phyloP scores from a whole-genome alignment of 1,284 basidiomycete genomes.

The Pyrrhoderma lamaoense region DNA sequence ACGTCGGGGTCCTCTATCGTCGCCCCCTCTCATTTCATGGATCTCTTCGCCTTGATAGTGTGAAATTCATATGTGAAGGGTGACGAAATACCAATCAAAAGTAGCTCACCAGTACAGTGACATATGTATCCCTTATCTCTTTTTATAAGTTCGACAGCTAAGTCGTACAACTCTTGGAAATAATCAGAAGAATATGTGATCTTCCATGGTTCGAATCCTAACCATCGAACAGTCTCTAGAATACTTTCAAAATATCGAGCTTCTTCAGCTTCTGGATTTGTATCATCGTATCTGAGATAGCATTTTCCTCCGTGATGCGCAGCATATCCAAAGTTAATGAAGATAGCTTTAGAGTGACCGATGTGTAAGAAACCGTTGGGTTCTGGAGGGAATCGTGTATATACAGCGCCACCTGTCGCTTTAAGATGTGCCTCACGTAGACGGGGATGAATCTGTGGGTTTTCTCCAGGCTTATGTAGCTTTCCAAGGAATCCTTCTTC shows the following conservation, averaged over 20 bases:
- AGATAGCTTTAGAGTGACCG: slow-evolving; percentile 97
- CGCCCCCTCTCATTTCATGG: slow-evolving; percentile 77
- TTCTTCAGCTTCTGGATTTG: slow-evolving; percentile 98
- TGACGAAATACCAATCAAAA: slow-evolving; percentile 28
- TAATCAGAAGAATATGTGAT: slow-evolving; percentile 99
- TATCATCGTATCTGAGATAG: slow-evolving; percentile 96
- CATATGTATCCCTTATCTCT: slow-evolving; percentile 94
- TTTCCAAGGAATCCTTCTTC: slow-evolving; percentile 91
- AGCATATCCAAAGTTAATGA: slow-evolving; percentile 97
- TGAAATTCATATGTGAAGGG: slow-evolving; percentile 10
- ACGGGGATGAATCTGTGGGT: slow-evolving; percentile 77
- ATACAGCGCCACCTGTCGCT: slow-evolving; percentile 78
- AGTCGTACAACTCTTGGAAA: slow-evolving; percentile 82
- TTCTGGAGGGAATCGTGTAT: slow-evolving; percentile 98
- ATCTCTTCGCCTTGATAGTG: slow-evolving; percentile 75
- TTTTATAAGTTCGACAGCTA: slow-evolving; percentile 89
- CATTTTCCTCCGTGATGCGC: slow-evolving; percentile 86
- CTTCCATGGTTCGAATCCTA: slow-evolving; percentile 97
- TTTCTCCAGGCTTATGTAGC: slow-evolving; percentile 92
- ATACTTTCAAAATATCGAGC: slow-evolving; percentile 95
- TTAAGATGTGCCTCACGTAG: slow-evolving; percentile 80
- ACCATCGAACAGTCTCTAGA: slow-evolving; percentile 91
- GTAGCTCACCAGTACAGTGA: slow-evolving; percentile 88
- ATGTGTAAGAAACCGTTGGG: slow-evolving; percentile 97
- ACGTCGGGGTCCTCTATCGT: slow-evolving; percentile 75